Conservation (phyloP, 148 eudicot species). For the Selenicereus undatus region DNA sequence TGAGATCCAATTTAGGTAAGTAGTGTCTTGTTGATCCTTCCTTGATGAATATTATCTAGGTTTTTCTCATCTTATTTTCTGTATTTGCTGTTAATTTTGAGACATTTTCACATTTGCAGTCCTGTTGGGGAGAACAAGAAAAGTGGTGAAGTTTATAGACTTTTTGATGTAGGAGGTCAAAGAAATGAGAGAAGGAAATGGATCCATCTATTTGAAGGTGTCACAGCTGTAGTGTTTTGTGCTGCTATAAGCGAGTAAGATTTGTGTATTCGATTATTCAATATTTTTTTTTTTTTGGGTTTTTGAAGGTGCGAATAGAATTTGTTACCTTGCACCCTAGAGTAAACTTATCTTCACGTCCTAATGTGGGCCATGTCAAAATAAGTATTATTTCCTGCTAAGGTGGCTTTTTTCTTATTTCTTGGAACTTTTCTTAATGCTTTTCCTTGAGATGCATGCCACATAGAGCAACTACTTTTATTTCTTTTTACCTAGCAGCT, state of each 20-base stretch:
- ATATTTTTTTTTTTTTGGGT: not conserved
- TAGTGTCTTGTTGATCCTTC: not conserved
- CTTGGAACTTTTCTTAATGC: not conserved
- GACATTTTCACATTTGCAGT: slow-evolving; percentile 36
- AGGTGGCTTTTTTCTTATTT: not conserved
- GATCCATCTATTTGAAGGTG: slow-evolving; percentile 99
- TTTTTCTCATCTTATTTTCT: not conserved
- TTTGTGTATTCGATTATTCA: not conserved
- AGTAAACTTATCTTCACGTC: not conserved
- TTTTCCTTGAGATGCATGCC: not conserved
- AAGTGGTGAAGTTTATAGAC: slow-evolving; percentile 94
- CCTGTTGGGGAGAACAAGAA: slow-evolving; percentile 96
- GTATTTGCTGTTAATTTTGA: not conserved
- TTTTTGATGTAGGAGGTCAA: slow-evolving; percentile 98
- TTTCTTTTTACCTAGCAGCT: too few species aligned
- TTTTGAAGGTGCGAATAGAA: not conserved
- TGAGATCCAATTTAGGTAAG: slow-evolving; percentile 94
- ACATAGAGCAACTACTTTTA: not conserved
- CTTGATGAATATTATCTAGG: not conserved
- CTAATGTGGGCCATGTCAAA: not conserved
- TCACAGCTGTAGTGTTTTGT: slow-evolving; percentile 94
- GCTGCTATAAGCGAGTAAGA: slow-evolving; percentile 99
- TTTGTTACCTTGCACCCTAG: not conserved
- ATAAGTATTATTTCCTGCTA: not conserved
- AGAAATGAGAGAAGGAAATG: slow-evolving; percentile 99